These are phyloP conservation scores for Diaporthe longicolla DNA, from an alignment of 2,329 filamentous ascomycete species.

Conservation along the genomic window DNA sequence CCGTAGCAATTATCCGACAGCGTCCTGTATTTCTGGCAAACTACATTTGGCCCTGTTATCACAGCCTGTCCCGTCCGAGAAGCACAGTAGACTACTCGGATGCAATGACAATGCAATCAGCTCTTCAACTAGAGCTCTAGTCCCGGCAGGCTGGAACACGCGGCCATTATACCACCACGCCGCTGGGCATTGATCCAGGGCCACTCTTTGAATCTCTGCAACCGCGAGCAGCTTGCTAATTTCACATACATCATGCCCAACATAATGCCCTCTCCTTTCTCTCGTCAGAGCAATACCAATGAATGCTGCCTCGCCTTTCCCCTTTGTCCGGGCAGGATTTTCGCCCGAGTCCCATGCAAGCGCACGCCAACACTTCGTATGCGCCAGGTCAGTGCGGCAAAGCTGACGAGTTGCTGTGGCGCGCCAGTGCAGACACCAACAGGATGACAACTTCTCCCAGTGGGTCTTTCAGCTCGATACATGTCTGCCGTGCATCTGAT, in stretches of 20 bases:
- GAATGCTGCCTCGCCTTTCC: background rate
- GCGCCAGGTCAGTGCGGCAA: slow-evolving; percentile 32
- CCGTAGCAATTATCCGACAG: too few relatives aligned
- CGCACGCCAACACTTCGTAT: slow-evolving; percentile 1
- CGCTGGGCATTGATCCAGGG: background rate
- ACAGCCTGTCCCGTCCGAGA: background rate
- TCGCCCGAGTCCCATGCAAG: slow-evolving; percentile 27
- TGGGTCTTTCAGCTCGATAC: slow-evolving; percentile 26
- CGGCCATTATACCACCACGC: background rate
- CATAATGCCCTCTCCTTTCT: background rate
- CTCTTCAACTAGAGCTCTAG: background rate
- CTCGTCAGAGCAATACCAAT: slow-evolving; percentile 18
- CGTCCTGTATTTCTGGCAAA: background rate
- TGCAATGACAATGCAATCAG: background rate
- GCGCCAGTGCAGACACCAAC: slow-evolving; percentile 20
- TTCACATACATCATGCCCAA: slow-evolving; percentile 27
- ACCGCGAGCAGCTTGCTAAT: background rate
- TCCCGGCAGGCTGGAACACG: slow-evolving; percentile 5
- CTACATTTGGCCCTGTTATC: background rate
- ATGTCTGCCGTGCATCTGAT: background rate
- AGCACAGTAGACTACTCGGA: background rate
- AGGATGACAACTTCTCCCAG: slow-evolving; percentile 3
- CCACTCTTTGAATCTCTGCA: background rate
- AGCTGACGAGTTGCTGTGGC: slow-evolving; percentile 12
- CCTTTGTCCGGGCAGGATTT: background rate